Evolutionary conservation across 805 yeast species (phyloP), one percentile per base, ranked within the genome.

Genomic region (Saccharomycopsis capsularis): DNA sequence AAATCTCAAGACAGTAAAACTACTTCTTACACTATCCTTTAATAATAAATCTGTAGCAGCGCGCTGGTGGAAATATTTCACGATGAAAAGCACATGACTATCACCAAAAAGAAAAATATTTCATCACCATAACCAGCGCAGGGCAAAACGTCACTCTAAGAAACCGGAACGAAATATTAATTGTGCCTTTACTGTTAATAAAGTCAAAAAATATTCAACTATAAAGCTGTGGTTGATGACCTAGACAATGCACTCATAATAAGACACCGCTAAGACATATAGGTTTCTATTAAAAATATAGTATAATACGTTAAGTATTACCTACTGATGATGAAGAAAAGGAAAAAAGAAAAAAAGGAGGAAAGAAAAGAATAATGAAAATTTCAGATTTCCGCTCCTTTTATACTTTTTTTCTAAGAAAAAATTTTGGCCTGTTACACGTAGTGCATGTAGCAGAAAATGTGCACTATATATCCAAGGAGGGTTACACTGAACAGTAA

Each of bases 91-190:
- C 27, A 42, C 24, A 22, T 30, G 29, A 19, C 21, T 29, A 11
- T n/a, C 16, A 16, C 34, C 38, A 37, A 29, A n/a, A n/a, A n/a
- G 22, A 24, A 32, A 9, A 22, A 27, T 18, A 29, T 43, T 36
- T 41, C 46, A 44, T 47, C 15, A 41, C 55, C 11, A 24, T 5
- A 47, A 47, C 48, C 34, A 38, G 40, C 54, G 45, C 45, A 44
- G 25, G 13, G 48, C 55, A 43, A n/a, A n/a, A n/a, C n/a, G 22
- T 49, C 43, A 42, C 24, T 52, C 53, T 52, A 52, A 52, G 55
- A 52, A 52, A 52, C 55, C 51, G 55, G 55, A 52, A 52, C 55
- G 55, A 52, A 50, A 52, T 52, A 50, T 52, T 52, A 50, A 50
- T 50, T 52, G 55, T 52, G 51, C 44, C 55, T 52, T 46, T 52